Percentiles rank a stretch among this genome's conserved stretches.
Conservation (phyloP, 2,329 filamentous ascomycete species). For the Hymenoscyphus repandus region DNA sequence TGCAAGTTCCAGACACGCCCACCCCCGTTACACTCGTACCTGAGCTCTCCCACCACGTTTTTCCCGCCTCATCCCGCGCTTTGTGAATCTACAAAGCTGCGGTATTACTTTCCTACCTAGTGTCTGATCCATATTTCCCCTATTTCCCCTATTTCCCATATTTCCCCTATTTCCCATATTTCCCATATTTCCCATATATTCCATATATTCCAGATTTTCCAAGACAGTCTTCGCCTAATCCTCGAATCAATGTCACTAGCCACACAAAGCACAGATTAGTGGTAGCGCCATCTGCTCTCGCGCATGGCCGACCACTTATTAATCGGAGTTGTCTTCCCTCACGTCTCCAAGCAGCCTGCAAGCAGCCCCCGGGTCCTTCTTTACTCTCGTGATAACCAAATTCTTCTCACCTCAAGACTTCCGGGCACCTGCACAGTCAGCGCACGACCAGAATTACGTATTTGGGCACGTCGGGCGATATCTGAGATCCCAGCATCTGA, state of each 20-base stretch:
- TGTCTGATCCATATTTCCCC: no score
- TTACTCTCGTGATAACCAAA: not conserved
- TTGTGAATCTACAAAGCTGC: no score
- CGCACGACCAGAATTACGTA: constrained; percentile 3
- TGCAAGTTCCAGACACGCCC: not conserved
- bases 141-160: no score
- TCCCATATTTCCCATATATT: not conserved
- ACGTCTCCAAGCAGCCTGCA: not conserved
- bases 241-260: no score
- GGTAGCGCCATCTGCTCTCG: no score
- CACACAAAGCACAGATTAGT: no score
- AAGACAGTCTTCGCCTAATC: not conserved
- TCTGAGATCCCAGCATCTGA: not conserved
- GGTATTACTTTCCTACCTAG: no score
- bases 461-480: not conserved
- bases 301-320: not conserved
- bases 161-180: not conserved
- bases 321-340: not conserved
- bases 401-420: not conserved
- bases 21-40: not conserved
- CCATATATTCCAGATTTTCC: no score
- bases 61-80: not conserved
- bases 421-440: not conserved
- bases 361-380: not conserved
- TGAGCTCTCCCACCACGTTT: not conserved